Percentiles rank a stretch among this genome's conserved stretches.
Evolutionary conservation across 495 filamentous ascomycete species (phyloP).

Genomic region (Lophiostoma macrostomum): DNA sequence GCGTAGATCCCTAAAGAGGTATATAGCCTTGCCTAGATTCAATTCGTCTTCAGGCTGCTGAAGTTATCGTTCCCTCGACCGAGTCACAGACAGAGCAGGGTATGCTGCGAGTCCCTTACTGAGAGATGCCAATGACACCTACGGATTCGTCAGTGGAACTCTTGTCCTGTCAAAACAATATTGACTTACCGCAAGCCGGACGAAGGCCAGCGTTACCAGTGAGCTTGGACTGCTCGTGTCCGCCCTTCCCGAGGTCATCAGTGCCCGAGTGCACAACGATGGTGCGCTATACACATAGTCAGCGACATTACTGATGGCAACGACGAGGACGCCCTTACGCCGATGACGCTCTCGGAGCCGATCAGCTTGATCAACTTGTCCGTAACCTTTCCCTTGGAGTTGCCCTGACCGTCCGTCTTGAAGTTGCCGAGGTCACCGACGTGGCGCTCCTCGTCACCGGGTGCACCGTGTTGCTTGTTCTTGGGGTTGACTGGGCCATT

Average conservation of each 20-base stretch:
- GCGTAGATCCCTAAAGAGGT: no score
- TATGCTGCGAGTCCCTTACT: constrained; percentile 19
- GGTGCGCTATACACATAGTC: constrained; percentile 63
- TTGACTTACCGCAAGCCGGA: constrained; percentile 88
- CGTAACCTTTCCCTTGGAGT: constrained; percentile 68
- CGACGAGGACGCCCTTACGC: constrained; percentile 62
- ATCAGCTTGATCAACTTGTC: constrained; percentile 91
- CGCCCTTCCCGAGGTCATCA: constrained; percentile 91
- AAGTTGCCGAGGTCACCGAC: constrained; percentile 97
- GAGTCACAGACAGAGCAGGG: constrained; percentile 2
- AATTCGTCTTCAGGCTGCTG: constrained; percentile 14
- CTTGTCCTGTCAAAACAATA: no score
- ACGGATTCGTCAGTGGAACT: no score
- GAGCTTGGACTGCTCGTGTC: constrained; percentile 89
- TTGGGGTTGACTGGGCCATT: constrained; percentile 83
- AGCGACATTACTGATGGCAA: neutral
- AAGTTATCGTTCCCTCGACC: neutral
- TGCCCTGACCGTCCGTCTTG: constrained; percentile 88
- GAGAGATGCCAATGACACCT: constrained; percentile 87
- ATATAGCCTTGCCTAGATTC: neutral
- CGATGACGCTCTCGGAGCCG: constrained; percentile 90
- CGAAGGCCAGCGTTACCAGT: constrained; percentile 92
- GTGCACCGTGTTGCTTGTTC: constrained; percentile 87
- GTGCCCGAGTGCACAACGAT: constrained; percentile 92
- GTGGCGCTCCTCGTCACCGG: constrained; percentile 76